These are phyloP conservation scores for Spencermartinsiella ligniputridi DNA, from an alignment of 1,139 yeast species.

Conservation along the genomic window DNA sequence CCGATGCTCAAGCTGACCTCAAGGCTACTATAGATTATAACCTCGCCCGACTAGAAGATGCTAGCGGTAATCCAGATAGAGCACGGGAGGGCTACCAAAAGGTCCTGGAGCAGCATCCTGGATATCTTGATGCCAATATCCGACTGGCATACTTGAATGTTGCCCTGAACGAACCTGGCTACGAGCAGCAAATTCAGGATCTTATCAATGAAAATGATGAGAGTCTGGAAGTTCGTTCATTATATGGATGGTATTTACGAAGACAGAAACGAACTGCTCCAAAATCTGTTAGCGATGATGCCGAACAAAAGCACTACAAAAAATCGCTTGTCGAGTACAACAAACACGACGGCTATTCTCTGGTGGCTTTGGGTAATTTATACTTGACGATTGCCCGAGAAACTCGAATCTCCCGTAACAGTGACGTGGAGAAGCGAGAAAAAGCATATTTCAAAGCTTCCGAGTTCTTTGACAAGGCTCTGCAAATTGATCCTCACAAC, in stretches of 20 bases:
- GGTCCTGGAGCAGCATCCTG: conserved; percentile 58
- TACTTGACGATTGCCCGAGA: conserved; percentile 83
- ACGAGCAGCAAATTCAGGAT: conserved; percentile 49
- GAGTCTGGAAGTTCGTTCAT: conserved; percentile 79
- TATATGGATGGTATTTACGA: conserved; percentile 84
- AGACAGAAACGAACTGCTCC: conserved; percentile 38
- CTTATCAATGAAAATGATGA: conserved; percentile 53
- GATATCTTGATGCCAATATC: conserved; percentile 71
- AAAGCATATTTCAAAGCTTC: conserved; percentile 84
- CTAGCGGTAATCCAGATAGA: conserved; percentile 39
- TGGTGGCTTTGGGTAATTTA: conserved; percentile 84
- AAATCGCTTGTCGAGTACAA: conserved; percentile 77
- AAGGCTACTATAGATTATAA: conserved; percentile 35
- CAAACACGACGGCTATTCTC: conserved; percentile 80
- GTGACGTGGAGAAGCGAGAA: conserved; percentile 62
- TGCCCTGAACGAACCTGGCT: conserved; percentile 37
- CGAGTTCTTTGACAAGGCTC: conserved; percentile 82
- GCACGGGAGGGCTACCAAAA: conserved; percentile 53
- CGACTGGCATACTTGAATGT: conserved; percentile 57
- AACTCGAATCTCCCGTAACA: conserved; percentile 46
- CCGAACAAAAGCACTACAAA: conserved; percentile 76
- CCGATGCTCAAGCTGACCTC: conserved; percentile 40
- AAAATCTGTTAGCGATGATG: conserved; percentile 45
- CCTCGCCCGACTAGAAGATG: conserved; percentile 39
- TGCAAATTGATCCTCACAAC: conserved; percentile 76